Conservation (phyloP, 1,139 yeast species). For the Martiniozyma asiatica region DNA sequence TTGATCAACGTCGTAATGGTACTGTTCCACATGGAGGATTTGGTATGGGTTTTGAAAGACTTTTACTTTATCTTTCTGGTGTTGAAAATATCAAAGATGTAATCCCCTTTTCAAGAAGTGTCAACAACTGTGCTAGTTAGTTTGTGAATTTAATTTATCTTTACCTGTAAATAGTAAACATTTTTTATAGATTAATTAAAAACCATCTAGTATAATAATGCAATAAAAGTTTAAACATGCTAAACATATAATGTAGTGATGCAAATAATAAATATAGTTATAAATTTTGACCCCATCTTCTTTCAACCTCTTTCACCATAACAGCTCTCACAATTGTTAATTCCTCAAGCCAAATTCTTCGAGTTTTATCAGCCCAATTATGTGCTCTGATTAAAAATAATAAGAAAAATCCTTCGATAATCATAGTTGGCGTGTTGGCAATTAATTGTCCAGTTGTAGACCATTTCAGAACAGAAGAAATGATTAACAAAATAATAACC, state of each 20-base stretch:
- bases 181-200: no score
- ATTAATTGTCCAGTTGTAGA: conserved; percentile 25
- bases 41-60: conserved; percentile 89
- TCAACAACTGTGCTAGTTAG: conserved; percentile 34
- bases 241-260: no score
- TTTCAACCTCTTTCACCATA: no score
- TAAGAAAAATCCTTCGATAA: conserved; percentile 27
- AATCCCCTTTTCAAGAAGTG: conserved; percentile 68
- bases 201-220: no score
- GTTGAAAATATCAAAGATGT: conserved; percentile 76
- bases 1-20: conserved; percentile 63
- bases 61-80: conserved; percentile 59
- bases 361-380: conserved; percentile 12
- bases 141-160: not conserved
- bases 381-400: conserved; percentile 26
- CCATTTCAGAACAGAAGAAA: conserved; percentile 23
- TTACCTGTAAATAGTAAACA: not conserved
- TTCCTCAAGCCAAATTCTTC: no score
- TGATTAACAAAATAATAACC: conserved; percentile 19
- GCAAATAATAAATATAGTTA: no score
- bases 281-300: no score
- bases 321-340: no score
- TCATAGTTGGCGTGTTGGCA: conserved; percentile 28
- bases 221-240: no score
- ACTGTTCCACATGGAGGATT: conserved; percentile 93